Conservation (phyloP, 2,329 filamentous ascomycete species). For the Metarhizium album region DNA sequence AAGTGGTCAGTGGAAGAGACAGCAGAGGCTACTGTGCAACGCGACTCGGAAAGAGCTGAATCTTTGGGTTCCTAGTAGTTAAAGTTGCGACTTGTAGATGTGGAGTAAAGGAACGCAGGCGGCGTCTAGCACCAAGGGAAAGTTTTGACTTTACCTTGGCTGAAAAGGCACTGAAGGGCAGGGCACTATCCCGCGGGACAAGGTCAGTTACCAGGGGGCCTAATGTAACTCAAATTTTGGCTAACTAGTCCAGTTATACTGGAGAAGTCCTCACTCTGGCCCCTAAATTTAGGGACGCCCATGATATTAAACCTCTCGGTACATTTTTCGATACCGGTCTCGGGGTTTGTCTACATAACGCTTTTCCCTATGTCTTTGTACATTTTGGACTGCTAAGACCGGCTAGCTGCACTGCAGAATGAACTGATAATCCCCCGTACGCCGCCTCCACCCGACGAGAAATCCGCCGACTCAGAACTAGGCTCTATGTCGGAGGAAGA, state of each 20-base stretch:
- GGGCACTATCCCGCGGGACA: constrained; percentile 13
- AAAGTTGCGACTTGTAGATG: rapidly evolving
- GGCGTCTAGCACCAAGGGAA: not conserved
- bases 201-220: constrained; percentile 5
- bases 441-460: constrained; percentile 1
- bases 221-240: not conserved
- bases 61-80: constrained; percentile 12
- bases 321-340: constrained; percentile 15
- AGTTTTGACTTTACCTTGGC: not conserved
- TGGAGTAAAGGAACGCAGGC: not conserved
- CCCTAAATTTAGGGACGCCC: not conserved
- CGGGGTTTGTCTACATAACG: constrained; percentile 6
- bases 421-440: constrained; percentile 14
- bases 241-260: not conserved
- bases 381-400: not conserved
- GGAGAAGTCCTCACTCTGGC: not conserved
- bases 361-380: no score
- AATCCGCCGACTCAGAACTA: constrained; percentile 1
- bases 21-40: not conserved
- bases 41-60: constrained; percentile 1
- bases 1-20: constrained; percentile 7
- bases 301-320: not conserved
- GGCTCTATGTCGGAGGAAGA: constrained; percentile 9
- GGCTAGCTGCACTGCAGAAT: constrained; percentile 12
- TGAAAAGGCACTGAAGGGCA: constrained; percentile 19